These are phyloP conservation scores for Chlamydomonas sphaeroides DNA, from an alignment of 139 green algal genomes.

Conservation along the genomic window DNA sequence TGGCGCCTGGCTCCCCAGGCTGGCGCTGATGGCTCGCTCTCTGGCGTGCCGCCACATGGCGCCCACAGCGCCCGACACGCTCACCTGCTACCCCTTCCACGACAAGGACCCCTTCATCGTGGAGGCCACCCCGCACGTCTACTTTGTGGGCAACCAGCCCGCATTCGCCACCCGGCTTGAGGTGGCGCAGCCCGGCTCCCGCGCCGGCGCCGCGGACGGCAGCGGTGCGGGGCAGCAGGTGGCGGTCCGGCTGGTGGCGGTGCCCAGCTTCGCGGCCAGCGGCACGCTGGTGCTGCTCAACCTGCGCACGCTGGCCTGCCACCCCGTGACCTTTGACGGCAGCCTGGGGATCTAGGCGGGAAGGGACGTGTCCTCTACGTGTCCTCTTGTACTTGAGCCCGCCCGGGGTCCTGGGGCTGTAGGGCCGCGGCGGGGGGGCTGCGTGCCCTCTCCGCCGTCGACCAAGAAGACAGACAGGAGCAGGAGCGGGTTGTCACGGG, in stretches of 20 bases:
- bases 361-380: too few relatives aligned
- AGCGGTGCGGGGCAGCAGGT: too few relatives aligned
- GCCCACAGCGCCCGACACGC: conserved; percentile 96
- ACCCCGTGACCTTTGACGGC: conserved; percentile 76
- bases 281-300: conserved; percentile 88
- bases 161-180: conserved; percentile 72
- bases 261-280: conserved; percentile 84
- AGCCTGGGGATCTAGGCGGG: conserved; percentile 2
- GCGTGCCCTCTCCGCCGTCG: too few relatives aligned
- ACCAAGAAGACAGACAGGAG: too few relatives aligned
- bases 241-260: conserved; percentile 71
- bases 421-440: too few relatives aligned
- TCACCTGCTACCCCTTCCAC: conserved; percentile 92
- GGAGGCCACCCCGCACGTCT: conserved; percentile 85
- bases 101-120: conserved; percentile 96
- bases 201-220: background rate
- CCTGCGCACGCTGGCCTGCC: conserved; percentile 79
- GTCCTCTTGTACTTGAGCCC: too few relatives aligned
- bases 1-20: conserved; percentile 47
- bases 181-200: too few relatives aligned
- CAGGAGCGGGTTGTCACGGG: too few relatives aligned
- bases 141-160: conserved; percentile 94
- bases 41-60: conserved; percentile 91
- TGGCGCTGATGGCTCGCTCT: conserved; percentile 77
- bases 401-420: too few relatives aligned